Evolutionary conservation across 2,329 filamentous ascomycete genomes (phyloP).

Genomic region (Colletotrichum orchidophilum): DNA sequence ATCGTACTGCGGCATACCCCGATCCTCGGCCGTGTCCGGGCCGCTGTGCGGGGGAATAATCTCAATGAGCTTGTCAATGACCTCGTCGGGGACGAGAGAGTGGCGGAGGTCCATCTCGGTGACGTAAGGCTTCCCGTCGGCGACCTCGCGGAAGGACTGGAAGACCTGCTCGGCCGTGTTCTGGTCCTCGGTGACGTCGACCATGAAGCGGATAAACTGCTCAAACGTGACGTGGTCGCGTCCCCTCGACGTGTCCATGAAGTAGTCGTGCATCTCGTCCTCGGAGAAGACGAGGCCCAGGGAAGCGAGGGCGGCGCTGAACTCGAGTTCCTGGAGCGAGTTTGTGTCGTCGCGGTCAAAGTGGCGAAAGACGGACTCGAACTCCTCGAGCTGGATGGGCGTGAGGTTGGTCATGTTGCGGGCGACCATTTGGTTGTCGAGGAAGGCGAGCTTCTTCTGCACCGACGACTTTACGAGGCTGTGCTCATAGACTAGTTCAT

Average conservation of each 20-base stretch:
- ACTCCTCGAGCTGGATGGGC: slow-evolving; percentile 97
- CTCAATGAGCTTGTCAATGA: slow-evolving; percentile 90
- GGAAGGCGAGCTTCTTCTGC: slow-evolving; percentile 93
- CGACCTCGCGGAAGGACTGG: slow-evolving; percentile 96
- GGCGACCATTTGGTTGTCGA: slow-evolving; percentile 98
- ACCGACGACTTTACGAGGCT: slow-evolving; percentile 91
- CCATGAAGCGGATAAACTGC: slow-evolving; percentile 99
- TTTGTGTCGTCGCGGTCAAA: slow-evolving; percentile 96
- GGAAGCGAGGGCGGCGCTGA: slow-evolving; percentile 94
- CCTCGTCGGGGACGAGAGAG: slow-evolving; percentile 93
- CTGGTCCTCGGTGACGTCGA: slow-evolving; percentile 97
- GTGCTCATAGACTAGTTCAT: slow-evolving; percentile 94
- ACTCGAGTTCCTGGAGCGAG: slow-evolving; percentile 90
- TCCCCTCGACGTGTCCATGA: slow-evolving; percentile 84
- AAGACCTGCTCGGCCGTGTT: slow-evolving; percentile 99
- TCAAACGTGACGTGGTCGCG: slow-evolving; percentile 90
- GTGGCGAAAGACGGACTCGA: slow-evolving; percentile 97
- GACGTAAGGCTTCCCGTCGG: slow-evolving; percentile 98
- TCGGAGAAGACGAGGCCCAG: slow-evolving; percentile 96
- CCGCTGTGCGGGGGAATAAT: slow-evolving; percentile 88
- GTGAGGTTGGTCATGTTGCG: slow-evolving; percentile 99
- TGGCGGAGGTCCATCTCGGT: slow-evolving; percentile 97
- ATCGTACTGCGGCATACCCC: slow-evolving; percentile 88
- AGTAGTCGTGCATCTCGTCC: slow-evolving; percentile 97
- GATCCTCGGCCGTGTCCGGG: slow-evolving; percentile 85